A percentile compares a stretch with the other conserved stretches of the same genome.
Conservation (phyloP, 2,329 filamentous ascomycete species). For the Ascochyta clinopodiicola region DNA sequence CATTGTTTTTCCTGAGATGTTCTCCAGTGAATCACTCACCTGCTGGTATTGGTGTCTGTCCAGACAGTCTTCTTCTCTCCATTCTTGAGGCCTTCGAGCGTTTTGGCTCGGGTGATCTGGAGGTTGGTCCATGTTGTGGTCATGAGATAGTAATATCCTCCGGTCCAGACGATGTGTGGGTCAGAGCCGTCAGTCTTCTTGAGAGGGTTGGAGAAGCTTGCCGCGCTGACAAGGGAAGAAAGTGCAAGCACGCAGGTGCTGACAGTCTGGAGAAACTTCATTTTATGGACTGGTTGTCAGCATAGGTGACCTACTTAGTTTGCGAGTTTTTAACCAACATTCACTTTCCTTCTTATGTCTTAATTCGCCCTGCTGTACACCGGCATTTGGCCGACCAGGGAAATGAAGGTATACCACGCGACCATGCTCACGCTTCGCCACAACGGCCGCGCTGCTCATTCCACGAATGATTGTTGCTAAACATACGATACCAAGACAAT, state of each 20-base stretch:
- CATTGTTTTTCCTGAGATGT: constrained; percentile 41
- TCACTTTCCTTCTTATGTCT: background rate
- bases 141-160: constrained; percentile 64
- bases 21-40: constrained; percentile 20
- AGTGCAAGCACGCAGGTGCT: constrained; percentile 21
- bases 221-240: constrained; percentile 35
- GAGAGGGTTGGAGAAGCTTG: constrained; percentile 61
- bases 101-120: constrained; percentile 61
- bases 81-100: constrained; percentile 62
- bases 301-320: background rate
- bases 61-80: constrained; percentile 60
- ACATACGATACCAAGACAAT: constrained; percentile 11
- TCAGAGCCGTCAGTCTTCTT: constrained; percentile 59
- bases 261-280: constrained; percentile 27
- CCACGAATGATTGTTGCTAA: constrained; percentile 4
- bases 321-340: background rate
- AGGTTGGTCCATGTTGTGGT: constrained; percentile 64
- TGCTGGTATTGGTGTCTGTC: constrained; percentile 53
- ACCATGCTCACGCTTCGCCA: background rate
- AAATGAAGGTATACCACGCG: background rate
- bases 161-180: constrained; percentile 60
- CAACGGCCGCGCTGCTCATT: background rate
- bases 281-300: background rate
- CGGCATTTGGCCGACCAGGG: constrained; percentile 10
- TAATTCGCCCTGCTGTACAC: background rate